Evolutionary conservation across 371 early-diverging fungal species (phyloP), one percentile per base, ranked within the genome.

Genomic region (Mucor piriformis): DNA sequence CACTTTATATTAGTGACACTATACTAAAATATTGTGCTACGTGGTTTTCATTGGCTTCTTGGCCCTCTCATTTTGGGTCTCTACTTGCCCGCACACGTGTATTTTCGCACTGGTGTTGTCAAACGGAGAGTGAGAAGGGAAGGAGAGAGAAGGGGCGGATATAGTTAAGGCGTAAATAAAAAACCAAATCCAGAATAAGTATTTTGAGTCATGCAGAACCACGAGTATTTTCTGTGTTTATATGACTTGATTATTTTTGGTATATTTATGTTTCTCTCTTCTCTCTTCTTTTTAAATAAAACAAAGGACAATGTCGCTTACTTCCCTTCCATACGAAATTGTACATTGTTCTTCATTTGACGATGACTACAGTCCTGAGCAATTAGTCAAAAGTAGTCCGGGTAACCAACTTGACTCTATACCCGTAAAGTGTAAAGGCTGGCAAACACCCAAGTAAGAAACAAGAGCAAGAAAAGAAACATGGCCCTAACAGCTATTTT

Each of bases 371-470:
- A 59, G 47, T 16, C 77, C 77, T 25, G 74, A 77, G 18, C 66
- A 77, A 49, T 62, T 77, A 18, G 73, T 67, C 0, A 64, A 69
- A 18, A 71, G 64, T 40, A 67, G 72, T 57, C 70, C 68, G 43
- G 74, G 67, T 20, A 73, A 71, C 42, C 60, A 65, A 20, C n/a
- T 51, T n/a, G 66, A 70, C n/a, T 38, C 68, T 53, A 37, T 43
- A 25, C 59, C 49, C n/a, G 55, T 44, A n/a, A 77, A 72, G 52
- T 67, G 66, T 52, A 72, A 66, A 65, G 77, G 77, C 40, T 77
- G 77, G 77, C 77, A 77, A 52, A 77, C 77, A 52, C 74, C 74
- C 61, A 77, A 77, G 77, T 77, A 72, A 50, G n/a, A 42, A n/a
- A 15, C 1, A 7, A 16, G 18, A 18, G 3, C 3, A 40, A 40